Base-by-base conservation (phyloP, 331 rosid genomes). In the Arachis monticola region DNA sequence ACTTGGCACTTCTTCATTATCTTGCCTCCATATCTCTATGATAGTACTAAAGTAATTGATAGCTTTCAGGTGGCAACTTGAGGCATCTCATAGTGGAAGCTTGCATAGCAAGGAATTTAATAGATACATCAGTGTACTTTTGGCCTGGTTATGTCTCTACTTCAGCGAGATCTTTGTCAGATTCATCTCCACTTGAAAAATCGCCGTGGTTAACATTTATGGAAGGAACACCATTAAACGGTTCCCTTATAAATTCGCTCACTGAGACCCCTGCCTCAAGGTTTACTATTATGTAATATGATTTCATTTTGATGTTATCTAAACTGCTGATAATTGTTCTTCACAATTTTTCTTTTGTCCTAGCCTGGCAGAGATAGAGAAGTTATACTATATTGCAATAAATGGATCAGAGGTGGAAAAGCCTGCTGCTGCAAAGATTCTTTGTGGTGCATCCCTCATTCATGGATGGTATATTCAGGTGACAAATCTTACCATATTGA, bases 401-500 rank as follows among this genome's bases (percentile, higher is more conserved):
- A 85, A 84, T 79, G 97, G 95, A 65, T 83, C 91, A 38, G 86
- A 87, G 64, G 82, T 83, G 81, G 97, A 91, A 82, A 87, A 81
- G 79, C 70, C 83, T 30, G 89, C 92, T 8, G 91, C 92, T 22
- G 92, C 92, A 30, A 87, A 87, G 86, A 87, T 91, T 73, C 85
- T 91, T 2, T 91, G 97, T 47, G 89, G 97, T 84, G 95, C 95
- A 60, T 89, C 97, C 80, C 84, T 91, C 48, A 81, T 82, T 72
- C 82, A 81, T 63, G 97, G 94, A 64, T 91, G 97, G 97, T 89
- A 89, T 84, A 86, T 89, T 83, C 95, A 91, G 97, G 97, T 91
- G 81, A 70, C 57, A 72, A 41, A 62, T 78, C 62, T 67, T 60
- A 64, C 70, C 52, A 63, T 66, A 74, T 55, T 46, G 60, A 66